Evolutionary conservation across 2,329 filamentous ascomycete genomes (phyloP), one percentile per base, ranked within the genome.

Genomic region (Chaetomiaceae sp.): DNA sequence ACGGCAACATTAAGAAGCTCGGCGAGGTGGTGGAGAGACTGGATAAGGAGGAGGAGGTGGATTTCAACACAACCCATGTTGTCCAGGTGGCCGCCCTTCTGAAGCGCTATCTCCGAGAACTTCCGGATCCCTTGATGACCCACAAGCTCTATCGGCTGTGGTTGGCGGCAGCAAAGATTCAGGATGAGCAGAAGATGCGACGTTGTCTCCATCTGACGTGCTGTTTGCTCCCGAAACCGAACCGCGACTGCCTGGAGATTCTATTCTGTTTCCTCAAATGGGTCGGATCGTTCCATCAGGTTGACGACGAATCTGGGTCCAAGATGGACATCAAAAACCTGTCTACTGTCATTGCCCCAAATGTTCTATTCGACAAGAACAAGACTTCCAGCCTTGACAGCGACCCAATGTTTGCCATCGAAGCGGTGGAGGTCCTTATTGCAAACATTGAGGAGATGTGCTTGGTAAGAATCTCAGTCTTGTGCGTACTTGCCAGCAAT

Each of bases 241-340:
- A 99, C 67, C 84, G 94, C 55, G 94, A 99, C 69, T 91, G 88
- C 16, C 84, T 99, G 70, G 94, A 99, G 71, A 90, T 99, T 37
- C 73, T 99, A 1, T 97, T 96, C 72, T 88, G 85, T 46, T 99
- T 99, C 77, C 78, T 99, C 42, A 96, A 96, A 65, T 99, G 94
- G 92, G 90, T 91, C 5, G 90, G 91, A 4, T 96, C 91, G 1
- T 99, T 99, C 75, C 92, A 95, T 58, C 91, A 96, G 66, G 85
- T 99, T 13, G 94, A 99, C 63, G 94, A 99, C 65, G 94, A 99
- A 67, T 88, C 87, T 20, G 94, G 94, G 23, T 96, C 92, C 62
- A 96, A 97, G 77, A 99, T 99, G 94, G 94, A 99, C 68, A 88
- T 95, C 48, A 90, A 95, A 74, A 99, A 99, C 66, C 80, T 99